Evolutionary conservation across 176 grass and related monocot species (phyloP), one percentile per base, ranked within the genome.

Genomic region (Carex parvula): DNA sequence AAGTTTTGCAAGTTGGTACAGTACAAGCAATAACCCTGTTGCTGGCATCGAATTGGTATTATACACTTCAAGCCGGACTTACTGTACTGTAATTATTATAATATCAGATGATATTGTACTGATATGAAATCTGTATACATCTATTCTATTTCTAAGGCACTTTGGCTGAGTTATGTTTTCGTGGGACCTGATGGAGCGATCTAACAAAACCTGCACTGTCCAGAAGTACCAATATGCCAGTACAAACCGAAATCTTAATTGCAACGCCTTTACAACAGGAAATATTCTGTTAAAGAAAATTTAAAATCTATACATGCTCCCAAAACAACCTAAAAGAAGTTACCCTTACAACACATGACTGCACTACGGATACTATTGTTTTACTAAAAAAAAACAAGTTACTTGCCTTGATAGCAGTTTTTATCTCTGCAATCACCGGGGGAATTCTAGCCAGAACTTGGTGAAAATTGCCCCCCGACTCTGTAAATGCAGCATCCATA

Each of bases 341-440:
- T 21, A 72, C 35, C 17, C 3, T 12, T 18, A 17, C 37, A 20
- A 11, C 6, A 48, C 39, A 73, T 13, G n/a, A n/a, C 42, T 24
- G 41, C 10, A 50, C 2, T 48, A 22, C 6, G 11, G 10, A 72
- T 72, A 26, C 29, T 66, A 6, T 66, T 17, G 5, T 67, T 67
- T 6, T 67, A 35, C n/a, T 18, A 73, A 24, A 52, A 29, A 11
- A 42, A 13, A 75, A 64, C 6, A 80, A 78, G 53, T 26, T 85
- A 2, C 59, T 80, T 87, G 89, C 92, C 92, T 92, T 64, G 21
- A 94, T 83, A 81, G 92, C 92, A 85, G 85, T 63, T 84, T 89
- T 84, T 30, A 97, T 97, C 83, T 94, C 88, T 22, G 33, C 72
- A 14, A 92, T 82, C 70, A 97, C 82, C 0, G 88, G 84, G 0